A percentile compares a stretch with the other conserved stretches of the same genome.
Evolutionary conservation across 192 early-diverging fungal species (phyloP).

Genomic region (Pecoramyces ruminantium): DNA sequence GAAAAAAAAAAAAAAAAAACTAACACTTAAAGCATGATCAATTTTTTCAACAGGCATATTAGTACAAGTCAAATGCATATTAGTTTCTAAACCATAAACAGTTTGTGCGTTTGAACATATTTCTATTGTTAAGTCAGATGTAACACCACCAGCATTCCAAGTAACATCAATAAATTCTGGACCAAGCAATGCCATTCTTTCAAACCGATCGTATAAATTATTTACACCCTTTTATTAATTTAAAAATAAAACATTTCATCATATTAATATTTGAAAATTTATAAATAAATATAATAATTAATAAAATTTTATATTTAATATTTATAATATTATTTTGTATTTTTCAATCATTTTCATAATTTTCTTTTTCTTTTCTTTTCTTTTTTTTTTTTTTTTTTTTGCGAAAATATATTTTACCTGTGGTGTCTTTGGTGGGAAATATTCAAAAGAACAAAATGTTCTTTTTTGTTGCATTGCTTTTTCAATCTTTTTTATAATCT

Average conservation of each 20-base stretch:
- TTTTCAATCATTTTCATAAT: no score
- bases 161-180: constrained; percentile 94
- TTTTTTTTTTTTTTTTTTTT: no score
- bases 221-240: constrained; percentile 61
- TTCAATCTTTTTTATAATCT: constrained; percentile 26
- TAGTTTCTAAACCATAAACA: constrained; percentile 86
- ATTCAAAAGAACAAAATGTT: constrained; percentile 51
- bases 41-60: constrained; percentile 87
- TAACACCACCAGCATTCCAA: constrained; percentile 87
- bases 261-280: no score
- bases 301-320: no score
- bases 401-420: no score
- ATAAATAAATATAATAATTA: no score
- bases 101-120: constrained; percentile 76
- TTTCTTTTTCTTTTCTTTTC: no score
- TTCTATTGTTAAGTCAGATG: constrained; percentile 73
- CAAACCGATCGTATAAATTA: constrained; percentile 94
- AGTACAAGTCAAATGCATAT: constrained; percentile 97
- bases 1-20: not conserved
- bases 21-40: constrained; percentile 25
- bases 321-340: no score
- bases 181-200: constrained; percentile 84
- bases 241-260: not conserved
- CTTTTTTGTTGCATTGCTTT: constrained; percentile 9
- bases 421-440: constrained; percentile 92